A percentile compares a stretch with the other conserved stretches of the same genome.
phyloP scores from a whole-genome alignment of 2,329 filamentous ascomycete species.

The Parafenestella ontariensis region DNA sequence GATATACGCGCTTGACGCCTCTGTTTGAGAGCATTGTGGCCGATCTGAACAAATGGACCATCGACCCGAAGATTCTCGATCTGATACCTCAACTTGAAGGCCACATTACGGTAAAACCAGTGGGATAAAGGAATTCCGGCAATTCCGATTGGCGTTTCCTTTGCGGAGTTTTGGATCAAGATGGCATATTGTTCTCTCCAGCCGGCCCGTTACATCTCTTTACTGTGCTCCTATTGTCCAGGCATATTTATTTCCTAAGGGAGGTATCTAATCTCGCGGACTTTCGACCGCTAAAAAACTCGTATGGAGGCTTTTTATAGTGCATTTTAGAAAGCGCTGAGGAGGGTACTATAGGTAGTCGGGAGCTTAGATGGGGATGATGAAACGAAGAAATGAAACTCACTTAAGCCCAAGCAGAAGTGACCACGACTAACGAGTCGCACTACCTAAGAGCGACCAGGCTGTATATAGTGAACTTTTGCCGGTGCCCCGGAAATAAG shows the following conservation, averaged over 20 bases:
- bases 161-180: conserved; percentile 7
- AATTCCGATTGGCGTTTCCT: conserved; percentile 1
- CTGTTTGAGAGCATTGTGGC: conserved; percentile 42
- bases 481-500: conserved; percentile 15
- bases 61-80: conserved; percentile 45
- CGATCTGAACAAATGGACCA: conserved; percentile 42
- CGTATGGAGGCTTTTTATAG: conserved; percentile 3
- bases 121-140: conserved; percentile 4
- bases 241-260: conserved; percentile 2
- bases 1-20: conserved; percentile 42
- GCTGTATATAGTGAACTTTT: conserved; percentile 8
- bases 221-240: not conserved
- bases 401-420: not conserved
- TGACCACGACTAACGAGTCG: not conserved
- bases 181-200: not conserved
- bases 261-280: conserved; percentile 1
- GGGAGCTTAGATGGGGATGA: not conserved
- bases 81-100: conserved; percentile 43
- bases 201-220: not conserved
- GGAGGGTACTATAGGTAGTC: not conserved
- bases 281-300: not conserved
- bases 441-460: not conserved
- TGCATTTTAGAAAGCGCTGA: conserved; percentile 4
- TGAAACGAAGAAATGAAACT: conserved; percentile 3
- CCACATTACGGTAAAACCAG: conserved; percentile 33